phyloP scores from a whole-genome alignment of 495 filamentous ascomycete species.

The Rhypophila decipiens region DNA sequence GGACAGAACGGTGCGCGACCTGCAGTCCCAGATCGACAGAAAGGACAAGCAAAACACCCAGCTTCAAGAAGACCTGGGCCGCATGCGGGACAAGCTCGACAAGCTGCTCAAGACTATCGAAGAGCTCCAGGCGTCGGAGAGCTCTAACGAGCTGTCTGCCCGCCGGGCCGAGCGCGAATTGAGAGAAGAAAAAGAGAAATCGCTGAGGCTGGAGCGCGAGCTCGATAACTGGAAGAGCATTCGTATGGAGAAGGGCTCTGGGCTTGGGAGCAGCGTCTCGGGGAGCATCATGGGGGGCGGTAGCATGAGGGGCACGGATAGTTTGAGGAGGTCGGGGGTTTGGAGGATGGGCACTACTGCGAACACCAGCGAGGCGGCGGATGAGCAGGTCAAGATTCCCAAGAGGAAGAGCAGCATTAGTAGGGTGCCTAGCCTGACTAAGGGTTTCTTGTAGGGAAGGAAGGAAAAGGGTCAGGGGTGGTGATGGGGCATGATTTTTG shows the following conservation, averaged over 20 bases:
- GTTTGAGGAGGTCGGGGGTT: conserved; percentile 30
- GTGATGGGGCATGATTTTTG: neutral
- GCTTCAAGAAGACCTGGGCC: conserved; percentile 72
- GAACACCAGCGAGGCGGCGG: conserved; percentile 5
- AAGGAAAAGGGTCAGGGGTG: neutral
- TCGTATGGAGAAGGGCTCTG: conserved; percentile 52
- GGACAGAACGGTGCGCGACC: conserved; percentile 88
- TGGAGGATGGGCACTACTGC: conserved; percentile 14
- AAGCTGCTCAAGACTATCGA: conserved; percentile 86
- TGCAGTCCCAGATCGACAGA: conserved; percentile 87
- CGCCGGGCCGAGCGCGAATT: conserved; percentile 85
- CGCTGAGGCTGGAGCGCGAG: conserved; percentile 76
- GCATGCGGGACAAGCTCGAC: conserved; percentile 82
- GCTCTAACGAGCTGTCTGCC: conserved; percentile 67
- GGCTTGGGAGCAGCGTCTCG: conserved; percentile 22
- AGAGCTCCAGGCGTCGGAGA: conserved; percentile 83
- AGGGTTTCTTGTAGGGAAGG: conserved; percentile 43
- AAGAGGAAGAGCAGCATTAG: conserved; percentile 50
- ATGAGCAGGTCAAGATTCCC: conserved; percentile 43
- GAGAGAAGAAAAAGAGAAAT: conserved; percentile 81
- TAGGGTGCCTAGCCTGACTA: conserved; percentile 46
- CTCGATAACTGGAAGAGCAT: conserved; percentile 78
- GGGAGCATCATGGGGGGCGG: conserved; percentile 31
- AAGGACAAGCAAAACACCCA: conserved; percentile 77
- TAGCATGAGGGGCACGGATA: conserved; percentile 29